phyloP scores from a whole-genome alignment of 768 basidiomycete species.

The Trametes maxima region DNA sequence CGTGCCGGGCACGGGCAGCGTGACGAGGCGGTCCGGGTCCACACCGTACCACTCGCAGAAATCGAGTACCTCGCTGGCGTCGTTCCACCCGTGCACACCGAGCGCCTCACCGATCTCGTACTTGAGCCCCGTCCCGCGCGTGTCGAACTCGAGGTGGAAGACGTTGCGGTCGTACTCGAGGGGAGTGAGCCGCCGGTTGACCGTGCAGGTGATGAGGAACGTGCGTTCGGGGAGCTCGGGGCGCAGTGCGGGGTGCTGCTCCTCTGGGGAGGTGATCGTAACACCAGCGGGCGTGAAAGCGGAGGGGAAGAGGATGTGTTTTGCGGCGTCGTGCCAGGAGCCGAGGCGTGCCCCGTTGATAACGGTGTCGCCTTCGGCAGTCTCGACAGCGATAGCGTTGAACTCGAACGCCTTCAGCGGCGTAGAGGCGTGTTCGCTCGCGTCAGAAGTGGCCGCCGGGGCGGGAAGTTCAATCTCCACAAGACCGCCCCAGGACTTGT shows the following conservation, averaged over 20 bases:
- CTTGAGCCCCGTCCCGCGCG: conserved; percentile 87
- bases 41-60: conserved; percentile 94
- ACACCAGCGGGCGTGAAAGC: conserved; percentile 61
- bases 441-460: conserved; percentile 17
- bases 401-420: conserved; percentile 62
- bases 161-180: conserved; percentile 97
- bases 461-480: conserved; percentile 52
- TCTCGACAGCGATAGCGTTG: conserved; percentile 75
- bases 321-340: conserved; percentile 86
- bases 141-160: conserved; percentile 97
- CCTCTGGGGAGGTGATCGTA: conserved; percentile 36
- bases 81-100: conserved; percentile 98
- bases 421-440: conserved; percentile 27
- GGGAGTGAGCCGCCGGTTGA: conserved; percentile 94
- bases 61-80: conserved; percentile 79
- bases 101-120: conserved; percentile 97
- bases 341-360: conserved; percentile 62
- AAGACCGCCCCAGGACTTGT: conserved; percentile 67
- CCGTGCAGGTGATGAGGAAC: conserved; percentile 89
- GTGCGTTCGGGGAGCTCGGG: conserved; percentile 90
- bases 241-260: conserved; percentile 71
- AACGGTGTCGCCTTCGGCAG: conserved; percentile 56
- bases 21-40: conserved; percentile 76
- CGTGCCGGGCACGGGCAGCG: conserved; percentile 69
- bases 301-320: conserved; percentile 86